These are phyloP conservation scores for Venustampulla echinocandica DNA, from an alignment of 495 filamentous ascomycete genomes.

Conservation along the genomic window DNA sequence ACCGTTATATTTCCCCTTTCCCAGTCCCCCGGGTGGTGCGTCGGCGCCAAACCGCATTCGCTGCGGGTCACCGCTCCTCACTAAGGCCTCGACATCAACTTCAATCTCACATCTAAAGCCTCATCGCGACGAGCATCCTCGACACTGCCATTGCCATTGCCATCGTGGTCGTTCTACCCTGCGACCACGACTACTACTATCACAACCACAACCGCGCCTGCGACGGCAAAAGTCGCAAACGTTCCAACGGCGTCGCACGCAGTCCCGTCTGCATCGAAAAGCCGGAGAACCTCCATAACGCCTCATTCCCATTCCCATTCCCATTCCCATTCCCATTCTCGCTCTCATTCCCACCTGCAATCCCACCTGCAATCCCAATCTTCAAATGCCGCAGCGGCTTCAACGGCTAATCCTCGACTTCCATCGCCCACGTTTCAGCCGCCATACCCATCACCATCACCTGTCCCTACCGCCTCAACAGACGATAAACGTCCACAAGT, in stretches of 20 bases:
- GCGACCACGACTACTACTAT: too few species aligned
- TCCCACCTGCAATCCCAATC: neutral
- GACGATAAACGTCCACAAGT: conserved; percentile 14
- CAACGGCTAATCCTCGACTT: conserved; percentile 25
- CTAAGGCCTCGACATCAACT: too few species aligned
- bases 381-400: conserved; percentile 11
- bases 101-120: too few species aligned
- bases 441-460: conserved; percentile 23
- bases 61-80: too few species aligned
- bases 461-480: conserved; percentile 16
- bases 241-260: conserved; percentile 27
- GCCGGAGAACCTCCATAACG: conserved; percentile 9
- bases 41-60: too few species aligned
- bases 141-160: too few species aligned
- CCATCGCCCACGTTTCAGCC: conserved; percentile 31
- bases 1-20: too few species aligned
- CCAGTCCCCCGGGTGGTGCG: too few species aligned
- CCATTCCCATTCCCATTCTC: neutral
- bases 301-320: neutral
- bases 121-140: too few species aligned
- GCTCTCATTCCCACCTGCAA: neutral
- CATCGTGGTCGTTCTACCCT: too few species aligned
- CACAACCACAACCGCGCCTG: too few species aligned
- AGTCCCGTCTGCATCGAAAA: conserved; percentile 18
- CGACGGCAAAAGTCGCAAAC: conserved; percentile 19